Percentiles rank a stretch among this genome's conserved stretches.
Conservation (phyloP, 257 asterid species). For the Fraxinus excelsior region DNA sequence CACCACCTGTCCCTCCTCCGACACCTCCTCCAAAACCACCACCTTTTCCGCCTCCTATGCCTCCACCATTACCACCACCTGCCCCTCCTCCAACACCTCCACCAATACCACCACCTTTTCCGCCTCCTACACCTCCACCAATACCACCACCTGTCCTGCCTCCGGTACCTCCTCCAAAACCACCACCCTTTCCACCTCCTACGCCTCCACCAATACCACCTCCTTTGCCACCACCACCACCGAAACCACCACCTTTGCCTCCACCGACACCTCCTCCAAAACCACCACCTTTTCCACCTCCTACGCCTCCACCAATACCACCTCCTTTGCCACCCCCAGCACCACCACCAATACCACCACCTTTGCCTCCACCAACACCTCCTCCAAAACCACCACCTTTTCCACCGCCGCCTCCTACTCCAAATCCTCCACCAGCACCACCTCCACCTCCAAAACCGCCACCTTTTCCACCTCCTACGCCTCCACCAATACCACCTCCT, state of each 20-base stretch:
- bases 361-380: background rate
- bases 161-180: background rate
- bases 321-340: constrained; percentile 5
- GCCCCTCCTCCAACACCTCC: constrained; percentile 25
- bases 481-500: background rate
- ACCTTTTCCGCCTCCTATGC: background rate
- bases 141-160: background rate
- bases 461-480: background rate
- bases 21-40: no score
- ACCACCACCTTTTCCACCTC: background rate
- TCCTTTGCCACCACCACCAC: background rate
- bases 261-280: background rate
- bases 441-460: background rate
- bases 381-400: no score
- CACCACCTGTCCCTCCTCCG: constrained; percentile 17
- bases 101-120: constrained; percentile 20
- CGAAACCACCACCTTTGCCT: background rate
- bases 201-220: background rate
- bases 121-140: no score
- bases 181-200: background rate
- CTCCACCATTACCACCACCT: constrained; percentile 1
- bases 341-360: background rate
- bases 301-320: background rate
- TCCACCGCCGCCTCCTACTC: background rate
- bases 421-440: constrained; percentile 17